A percentile compares a stretch with the other conserved stretches of the same genome.
phyloP scores from a whole-genome alignment of 2,329 filamentous ascomycete species.

The Exophiala dermatitidis region DNA sequence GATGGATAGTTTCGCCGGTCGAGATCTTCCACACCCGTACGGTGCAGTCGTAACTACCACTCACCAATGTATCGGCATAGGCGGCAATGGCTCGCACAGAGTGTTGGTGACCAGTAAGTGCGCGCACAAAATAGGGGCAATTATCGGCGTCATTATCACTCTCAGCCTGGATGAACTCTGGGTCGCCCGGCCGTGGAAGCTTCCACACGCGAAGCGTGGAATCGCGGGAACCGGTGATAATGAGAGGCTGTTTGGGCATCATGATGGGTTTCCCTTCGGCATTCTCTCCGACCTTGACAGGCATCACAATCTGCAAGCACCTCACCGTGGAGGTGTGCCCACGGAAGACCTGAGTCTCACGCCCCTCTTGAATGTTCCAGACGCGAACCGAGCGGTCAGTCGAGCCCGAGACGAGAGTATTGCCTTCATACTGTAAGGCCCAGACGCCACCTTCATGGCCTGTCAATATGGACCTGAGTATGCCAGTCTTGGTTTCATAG shows the following conservation, averaged over 20 bases:
- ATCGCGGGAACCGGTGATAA: slow-evolving; percentile 94
- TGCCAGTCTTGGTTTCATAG: slow-evolving; percentile 93
- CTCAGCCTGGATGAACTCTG: slow-evolving; percentile 69
- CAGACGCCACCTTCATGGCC: slow-evolving; percentile 97
- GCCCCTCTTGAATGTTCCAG: slow-evolving; percentile 92
- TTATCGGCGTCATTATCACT: slow-evolving; percentile 65
- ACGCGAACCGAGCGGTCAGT: slow-evolving; percentile 98
- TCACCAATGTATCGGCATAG: slow-evolving; percentile 90
- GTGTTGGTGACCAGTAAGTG: slow-evolving; percentile 77
- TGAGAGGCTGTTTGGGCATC: slow-evolving; percentile 89
- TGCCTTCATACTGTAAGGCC: slow-evolving; percentile 94
- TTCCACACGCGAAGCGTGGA: slow-evolving; percentile 93
- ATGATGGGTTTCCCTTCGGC: slow-evolving; percentile 68
- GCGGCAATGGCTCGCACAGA: slow-evolving; percentile 95
- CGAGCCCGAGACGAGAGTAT: slow-evolving; percentile 88
- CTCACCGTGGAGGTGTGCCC: slow-evolving; percentile 96
- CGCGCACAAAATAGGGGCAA: slow-evolving; percentile 90
- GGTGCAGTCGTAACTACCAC: slow-evolving; percentile 90
- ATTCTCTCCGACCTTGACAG: slow-evolving; percentile 65
- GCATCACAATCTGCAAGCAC: slow-evolving; percentile 89
- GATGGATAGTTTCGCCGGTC: slow-evolving; percentile 78
- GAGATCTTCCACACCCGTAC: slow-evolving; percentile 97
- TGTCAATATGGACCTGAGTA: slow-evolving; percentile 71
- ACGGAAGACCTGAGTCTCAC: slow-evolving; percentile 92
- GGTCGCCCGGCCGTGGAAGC: slow-evolving; percentile 71